Percentiles rank a stretch among this genome's conserved stretches.
phyloP scores from a whole-genome alignment of 129 eudicot genomes.

The Helianthus annuus region HanXRQr2.0-SUNRISE NC_035449.2:117454433-117454932 shows the following conservation, averaged over 20 bases:
- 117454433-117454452: too few relatives aligned
- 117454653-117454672: conserved; percentile 25
- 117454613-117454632: conserved; percentile 5
- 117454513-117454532: too few relatives aligned
- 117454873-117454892: background rate
- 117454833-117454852: conserved; percentile 13
- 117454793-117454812: conserved; percentile 21
- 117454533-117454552: too few relatives aligned
- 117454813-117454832: conserved; percentile 5
- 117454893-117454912: background rate
- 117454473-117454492: too few relatives aligned
- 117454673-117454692: conserved; percentile 8
- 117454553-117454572: too few relatives aligned
- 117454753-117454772: conserved; percentile 33
- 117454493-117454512: too few relatives aligned
- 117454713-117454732: conserved; percentile 35
- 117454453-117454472: too few relatives aligned
- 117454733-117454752: conserved; percentile 30
- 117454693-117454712: conserved; percentile 42
- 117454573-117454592: conserved; percentile 11
- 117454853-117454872: conserved; percentile 17
- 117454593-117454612: conserved; percentile 44
- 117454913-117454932: background rate
- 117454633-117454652: background rate
- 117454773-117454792: conserved; percentile 6